Conservation (phyloP, 495 filamentous ascomycete genomes). For the Penicillium herquei region DNA sequence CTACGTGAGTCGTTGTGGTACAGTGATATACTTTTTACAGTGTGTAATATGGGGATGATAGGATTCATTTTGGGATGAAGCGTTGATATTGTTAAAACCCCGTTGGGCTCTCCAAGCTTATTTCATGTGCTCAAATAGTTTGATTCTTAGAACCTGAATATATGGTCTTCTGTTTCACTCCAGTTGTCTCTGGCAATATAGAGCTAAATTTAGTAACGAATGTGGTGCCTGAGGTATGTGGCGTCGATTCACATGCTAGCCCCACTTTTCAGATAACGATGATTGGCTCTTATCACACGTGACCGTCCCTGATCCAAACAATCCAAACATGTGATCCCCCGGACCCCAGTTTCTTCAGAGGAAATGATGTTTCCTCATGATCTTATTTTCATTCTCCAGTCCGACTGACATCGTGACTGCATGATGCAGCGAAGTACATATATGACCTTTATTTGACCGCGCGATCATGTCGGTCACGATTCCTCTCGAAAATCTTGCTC, state of each 20-base stretch:
- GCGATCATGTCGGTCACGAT: slow-evolving; percentile 21
- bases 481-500: slow-evolving; percentile 3
- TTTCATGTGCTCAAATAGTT: no score
- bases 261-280: not conserved
- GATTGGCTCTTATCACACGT: not conserved
- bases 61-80: no score
- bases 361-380: not conserved
- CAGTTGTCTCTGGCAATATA: no score
- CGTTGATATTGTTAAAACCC: no score
- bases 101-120: no score
- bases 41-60: no score
- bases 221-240: not conserved
- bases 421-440: slow-evolving; percentile 3
- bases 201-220: no score
- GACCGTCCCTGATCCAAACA: not conserved
- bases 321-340: not conserved
- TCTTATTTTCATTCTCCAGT: not conserved
- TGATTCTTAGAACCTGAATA: no score
- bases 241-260: not conserved
- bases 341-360: not conserved
- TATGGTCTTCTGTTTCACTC: no score
- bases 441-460: slow-evolving; percentile 1
- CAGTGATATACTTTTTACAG: no score
- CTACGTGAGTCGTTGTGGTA: no score
- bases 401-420: no score